Evolutionary conservation across 2,329 filamentous ascomycete genomes (phyloP), one percentile per base, ranked within the genome.

Genomic region (Tolypocladium cylindrosporum): DNA sequence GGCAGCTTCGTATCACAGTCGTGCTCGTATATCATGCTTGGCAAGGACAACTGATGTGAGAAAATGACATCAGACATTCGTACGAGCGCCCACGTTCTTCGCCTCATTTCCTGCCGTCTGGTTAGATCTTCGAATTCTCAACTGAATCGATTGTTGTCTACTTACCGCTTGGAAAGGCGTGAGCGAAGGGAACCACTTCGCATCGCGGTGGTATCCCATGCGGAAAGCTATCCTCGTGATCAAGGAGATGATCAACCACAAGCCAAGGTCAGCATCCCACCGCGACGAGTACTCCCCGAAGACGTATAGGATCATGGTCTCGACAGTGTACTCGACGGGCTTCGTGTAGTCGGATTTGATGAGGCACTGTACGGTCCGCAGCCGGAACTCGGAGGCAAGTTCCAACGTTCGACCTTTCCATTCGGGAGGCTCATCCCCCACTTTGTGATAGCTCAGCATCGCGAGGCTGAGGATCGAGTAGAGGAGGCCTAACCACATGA

Each of bases 151-250:
- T n/a, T 13, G 8, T 14, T 34, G 50, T 45, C 24, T 40, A 68
- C 81, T 64, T 75, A 84, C 81, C 56, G 80, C 89, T 71, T 91
- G 83, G 64, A 90, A 92, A 7, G 88, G 85, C 1, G 85, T 81
- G 53, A 94, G 80, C 16, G 80, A 83, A 2, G 86, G 79, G 68
- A 91, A 92, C 72, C 86, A 89, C 59, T 84, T 87, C 11, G 88
- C 81, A 68, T 93, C 90, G 60, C 90, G 81, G 65, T 93, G 90
- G 65, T 92, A 89, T 4, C 88, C 88, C 84, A 89, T 89, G 45
- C 86, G 79, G 71, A 88, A 73, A 66, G 83, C 77, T 70, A 84
- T 72, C 71, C 83, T 73, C 66, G 81, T 82, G 57, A 81, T 78
- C 61, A 82, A 64, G 11, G 79, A 78, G 71, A 74, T 73, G 60